These are phyloP conservation scores for Ustanciosporium gigantosporum DNA, from an alignment of 1,284 basidiomycete genomes.

Conservation along the genomic window DNA sequence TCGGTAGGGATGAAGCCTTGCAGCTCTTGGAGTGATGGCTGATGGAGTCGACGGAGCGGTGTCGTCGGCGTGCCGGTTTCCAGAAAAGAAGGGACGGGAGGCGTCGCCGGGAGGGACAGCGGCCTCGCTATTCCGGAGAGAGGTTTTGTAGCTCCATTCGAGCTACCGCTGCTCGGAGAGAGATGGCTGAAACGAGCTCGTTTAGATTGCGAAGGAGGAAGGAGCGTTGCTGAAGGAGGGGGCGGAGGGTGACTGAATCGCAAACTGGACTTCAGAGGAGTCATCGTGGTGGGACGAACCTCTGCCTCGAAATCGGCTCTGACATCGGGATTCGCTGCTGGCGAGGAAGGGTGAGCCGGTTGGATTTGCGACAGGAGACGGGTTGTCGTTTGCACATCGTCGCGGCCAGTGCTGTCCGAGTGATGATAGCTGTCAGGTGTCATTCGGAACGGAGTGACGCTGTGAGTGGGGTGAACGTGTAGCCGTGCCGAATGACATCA, in stretches of 20 bases:
- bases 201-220: conserved; percentile 14
- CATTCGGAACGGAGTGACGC: no score
- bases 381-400: no score
- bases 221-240: conserved; percentile 4
- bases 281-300: no score
- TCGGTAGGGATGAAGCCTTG: background rate
- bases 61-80: background rate
- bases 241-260: conserved; percentile 27
- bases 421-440: no score
- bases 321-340: no score
- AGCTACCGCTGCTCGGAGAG: background rate
- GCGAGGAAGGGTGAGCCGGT: no score
- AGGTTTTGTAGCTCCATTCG: background rate
- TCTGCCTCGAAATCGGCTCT: no score
- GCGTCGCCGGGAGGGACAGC: background rate
- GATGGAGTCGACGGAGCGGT: background rate
- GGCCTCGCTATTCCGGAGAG: background rate
- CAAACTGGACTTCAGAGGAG: conserved; percentile 8
- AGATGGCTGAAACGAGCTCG: conserved; percentile 2
- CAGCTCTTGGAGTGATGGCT: background rate
- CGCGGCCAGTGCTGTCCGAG: no score
- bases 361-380: no score
- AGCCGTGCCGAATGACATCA: no score
- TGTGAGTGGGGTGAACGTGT: no score
- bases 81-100: background rate